Evolutionary conservation across 164 flowering plant species (phyloP).

Genomic region (Magnolia changhungtana): DNA sequence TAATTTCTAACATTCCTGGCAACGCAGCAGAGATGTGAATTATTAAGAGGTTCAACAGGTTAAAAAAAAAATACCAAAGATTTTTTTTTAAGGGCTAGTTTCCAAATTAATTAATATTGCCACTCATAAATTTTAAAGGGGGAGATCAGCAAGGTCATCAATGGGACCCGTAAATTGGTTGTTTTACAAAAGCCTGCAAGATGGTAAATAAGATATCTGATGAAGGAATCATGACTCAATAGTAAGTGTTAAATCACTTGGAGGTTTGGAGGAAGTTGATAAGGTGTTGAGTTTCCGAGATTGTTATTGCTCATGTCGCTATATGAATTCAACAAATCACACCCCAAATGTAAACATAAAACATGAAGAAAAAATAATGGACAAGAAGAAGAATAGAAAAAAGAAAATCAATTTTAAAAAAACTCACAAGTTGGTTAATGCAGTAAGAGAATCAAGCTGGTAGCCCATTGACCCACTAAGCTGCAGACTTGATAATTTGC

Average conservation of each 20-base stretch:
- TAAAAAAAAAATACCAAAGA: not conserved
- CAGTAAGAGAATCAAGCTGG: conserved; percentile 47
- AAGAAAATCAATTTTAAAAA: not conserved
- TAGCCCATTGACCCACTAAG: conserved; percentile 69
- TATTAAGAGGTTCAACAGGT: not conserved
- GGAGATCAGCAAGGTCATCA: conserved; percentile 76
- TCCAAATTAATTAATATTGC: conserved; percentile 2
- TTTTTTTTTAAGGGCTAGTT: not conserved
- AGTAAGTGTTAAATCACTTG: not conserved
- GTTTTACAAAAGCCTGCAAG: conserved; percentile 74
- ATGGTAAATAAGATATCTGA: conserved; percentile 10
- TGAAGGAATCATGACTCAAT: not conserved
- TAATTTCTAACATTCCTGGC: conserved; percentile 76
- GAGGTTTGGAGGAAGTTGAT: not conserved
- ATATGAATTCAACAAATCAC: no score
- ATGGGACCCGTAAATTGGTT: conserved; percentile 83
- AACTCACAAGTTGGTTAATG: conserved; percentile 64
- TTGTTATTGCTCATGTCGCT: no score
- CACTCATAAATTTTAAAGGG: conserved; percentile 73
- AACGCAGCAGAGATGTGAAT: not conserved
- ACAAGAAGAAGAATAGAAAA: not conserved
- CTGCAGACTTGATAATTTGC: conserved; percentile 61
- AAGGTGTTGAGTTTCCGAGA: no score
- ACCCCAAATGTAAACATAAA: not conserved
- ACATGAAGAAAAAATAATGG: not conserved